A percentile compares a stretch with the other conserved stretches of the same genome.
phyloP scores from a whole-genome alignment of 108 stramenopile genomes.

The Schizochytrium sp. region DNA sequence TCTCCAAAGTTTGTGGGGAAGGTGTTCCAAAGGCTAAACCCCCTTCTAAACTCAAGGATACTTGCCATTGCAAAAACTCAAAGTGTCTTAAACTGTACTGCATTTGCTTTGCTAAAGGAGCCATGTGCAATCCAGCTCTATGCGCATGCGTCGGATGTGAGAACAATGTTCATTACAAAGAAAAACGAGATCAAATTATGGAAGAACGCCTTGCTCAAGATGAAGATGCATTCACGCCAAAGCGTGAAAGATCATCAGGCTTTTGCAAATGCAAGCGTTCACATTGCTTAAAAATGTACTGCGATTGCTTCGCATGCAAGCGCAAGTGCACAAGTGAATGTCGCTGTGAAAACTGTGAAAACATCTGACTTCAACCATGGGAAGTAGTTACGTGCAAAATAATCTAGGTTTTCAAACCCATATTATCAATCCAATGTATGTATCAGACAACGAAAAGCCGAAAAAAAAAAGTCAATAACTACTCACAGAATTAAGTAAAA shows the following conservation, averaged over 20 bases:
- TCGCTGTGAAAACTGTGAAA: constrained; percentile 18
- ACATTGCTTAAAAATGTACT: constrained; percentile 79
- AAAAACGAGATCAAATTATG: constrained; percentile 27
- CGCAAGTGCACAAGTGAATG: not conserved
- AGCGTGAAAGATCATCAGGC: constrained; percentile 61
- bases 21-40: not conserved
- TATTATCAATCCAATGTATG: not conserved
- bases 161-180: constrained; percentile 31
- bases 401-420: not conserved
- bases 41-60: not conserved
- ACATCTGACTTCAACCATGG: not conserved
- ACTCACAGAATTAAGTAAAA: not conserved
- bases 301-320: constrained; percentile 70
- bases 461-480: not conserved
- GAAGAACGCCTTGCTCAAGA: constrained; percentile 47
- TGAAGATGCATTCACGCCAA: constrained; percentile 53
- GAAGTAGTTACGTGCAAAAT: no score
- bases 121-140: constrained; percentile 73
- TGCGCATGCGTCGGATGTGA: constrained; percentile 64
- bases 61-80: constrained; percentile 80
- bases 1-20: not conserved
- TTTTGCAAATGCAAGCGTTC: constrained; percentile 72
- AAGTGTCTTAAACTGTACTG: constrained; percentile 95
- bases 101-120: constrained; percentile 89
- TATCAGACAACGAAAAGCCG: not conserved